A percentile compares a stretch with the other conserved stretches of the same genome.
phyloP scores from a whole-genome alignment of 345 rosid species.

The Atalantia buxifolia region DNA sequence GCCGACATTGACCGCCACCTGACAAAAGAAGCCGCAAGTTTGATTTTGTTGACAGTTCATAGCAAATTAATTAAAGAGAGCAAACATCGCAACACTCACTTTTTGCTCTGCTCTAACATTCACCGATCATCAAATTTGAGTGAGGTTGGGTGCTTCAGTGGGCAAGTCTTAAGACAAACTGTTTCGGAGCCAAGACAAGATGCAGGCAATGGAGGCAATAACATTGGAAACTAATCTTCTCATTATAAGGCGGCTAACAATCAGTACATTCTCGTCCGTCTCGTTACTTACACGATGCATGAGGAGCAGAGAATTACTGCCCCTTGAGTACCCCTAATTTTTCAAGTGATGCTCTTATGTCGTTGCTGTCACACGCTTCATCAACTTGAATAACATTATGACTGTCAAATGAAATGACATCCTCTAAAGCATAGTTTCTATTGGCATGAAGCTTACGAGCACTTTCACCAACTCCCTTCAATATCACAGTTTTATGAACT shows the following conservation, averaged over 20 bases:
- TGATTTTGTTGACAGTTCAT: not conserved
- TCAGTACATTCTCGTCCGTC: not conserved
- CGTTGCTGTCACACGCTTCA: slow-evolving; percentile 22
- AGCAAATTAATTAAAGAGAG: too few species aligned
- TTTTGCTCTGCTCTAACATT: too few species aligned
- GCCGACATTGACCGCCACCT: not conserved
- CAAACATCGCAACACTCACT: too few species aligned
- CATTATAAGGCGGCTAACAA: not conserved
- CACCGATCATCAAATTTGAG: too few species aligned
- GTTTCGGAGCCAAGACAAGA: not conserved
- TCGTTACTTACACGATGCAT: not conserved
- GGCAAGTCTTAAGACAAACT: not conserved
- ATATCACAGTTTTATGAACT: slow-evolving; percentile 50
- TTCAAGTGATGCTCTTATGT: slow-evolving; percentile 38
- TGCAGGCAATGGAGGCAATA: not conserved
- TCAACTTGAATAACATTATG: too few species aligned
- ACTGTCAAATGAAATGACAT: too few species aligned
- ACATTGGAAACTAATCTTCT: not conserved
- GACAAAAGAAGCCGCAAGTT: not conserved
- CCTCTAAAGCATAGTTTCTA: too few species aligned
- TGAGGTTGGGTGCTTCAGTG: not conserved
- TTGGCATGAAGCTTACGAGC: too few species aligned
- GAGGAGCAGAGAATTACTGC: not conserved
- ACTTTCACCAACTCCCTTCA: slow-evolving; percentile 34
- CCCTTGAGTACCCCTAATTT: slow-evolving; percentile 32